Evolutionary conservation across 2,329 filamentous ascomycete species (phyloP).

Genomic region (Fusarium proliferatum): DNA sequence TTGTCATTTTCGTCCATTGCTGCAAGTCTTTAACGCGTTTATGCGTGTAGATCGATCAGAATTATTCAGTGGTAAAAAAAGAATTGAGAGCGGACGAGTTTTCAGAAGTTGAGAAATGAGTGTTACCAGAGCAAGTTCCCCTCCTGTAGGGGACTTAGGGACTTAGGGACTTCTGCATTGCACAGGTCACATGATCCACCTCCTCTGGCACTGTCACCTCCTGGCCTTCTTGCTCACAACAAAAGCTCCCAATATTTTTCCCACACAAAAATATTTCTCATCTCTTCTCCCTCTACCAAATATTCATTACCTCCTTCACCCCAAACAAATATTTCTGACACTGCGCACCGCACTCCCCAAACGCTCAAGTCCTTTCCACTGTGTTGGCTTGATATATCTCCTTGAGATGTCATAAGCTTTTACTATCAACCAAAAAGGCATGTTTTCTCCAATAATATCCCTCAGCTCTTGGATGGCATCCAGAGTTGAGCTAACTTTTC

Average conservation of each 20-base stretch:
- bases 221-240: not conserved
- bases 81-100: not conserved
- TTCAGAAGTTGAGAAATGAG: not conserved
- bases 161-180: not conserved
- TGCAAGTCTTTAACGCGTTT: not conserved
- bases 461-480: not conserved
- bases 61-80: not conserved
- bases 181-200: not conserved
- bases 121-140: not conserved
- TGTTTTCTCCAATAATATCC: not conserved
- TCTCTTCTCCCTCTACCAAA: not conserved
- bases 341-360: not conserved
- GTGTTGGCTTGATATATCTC: not conserved
- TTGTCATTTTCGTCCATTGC: not conserved
- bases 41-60: not conserved
- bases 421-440: not conserved
- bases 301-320: not conserved
- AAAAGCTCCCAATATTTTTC: not conserved
- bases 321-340: not conserved
- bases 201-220: not conserved
- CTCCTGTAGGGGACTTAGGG: not conserved
- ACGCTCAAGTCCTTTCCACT: not conserved
- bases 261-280: not conserved
- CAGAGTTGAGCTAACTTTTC: not conserved
- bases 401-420: not conserved